A percentile compares a stretch with the other conserved stretches of the same genome.
Evolutionary conservation across 169 alveolate species (phyloP).

Genomic region (Eimeria falciformis): DNA sequence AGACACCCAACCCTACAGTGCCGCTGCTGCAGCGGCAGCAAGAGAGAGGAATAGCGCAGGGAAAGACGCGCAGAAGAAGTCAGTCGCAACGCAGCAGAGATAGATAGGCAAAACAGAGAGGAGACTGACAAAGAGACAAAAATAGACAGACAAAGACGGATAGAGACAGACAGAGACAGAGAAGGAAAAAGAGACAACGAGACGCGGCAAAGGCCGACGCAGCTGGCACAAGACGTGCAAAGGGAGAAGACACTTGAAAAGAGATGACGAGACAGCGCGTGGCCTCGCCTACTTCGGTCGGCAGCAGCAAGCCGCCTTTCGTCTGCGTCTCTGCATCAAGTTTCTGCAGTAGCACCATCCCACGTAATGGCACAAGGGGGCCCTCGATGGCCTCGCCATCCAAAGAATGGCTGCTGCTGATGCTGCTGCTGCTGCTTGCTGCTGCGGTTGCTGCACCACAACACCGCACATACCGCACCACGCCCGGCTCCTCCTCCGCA

Average conservation of each 20-base stretch:
- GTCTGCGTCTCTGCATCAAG: slow-evolving; percentile 29
- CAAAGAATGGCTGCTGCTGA: slow-evolving; percentile 51
- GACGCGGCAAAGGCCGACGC: no score
- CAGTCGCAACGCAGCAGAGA: slow-evolving; percentile 18
- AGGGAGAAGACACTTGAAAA: background rate
- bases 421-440: slow-evolving; percentile 50
- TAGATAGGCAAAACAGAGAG: no score
- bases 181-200: no score
- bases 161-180: no score
- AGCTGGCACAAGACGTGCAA: no score
- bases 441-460: slow-evolving; percentile 6
- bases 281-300: slow-evolving; percentile 34
- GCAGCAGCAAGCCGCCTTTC: slow-evolving; percentile 69
- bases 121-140: no score
- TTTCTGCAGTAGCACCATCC: slow-evolving; percentile 70
- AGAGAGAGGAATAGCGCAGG: background rate
- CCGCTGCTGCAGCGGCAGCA: background rate
- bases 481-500: background rate
- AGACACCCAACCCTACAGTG: background rate
- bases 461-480: background rate
- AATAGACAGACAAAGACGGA: no score
- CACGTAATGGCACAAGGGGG: slow-evolving; percentile 71
- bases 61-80: background rate
- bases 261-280: background rate
- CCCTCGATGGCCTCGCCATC: slow-evolving; percentile 67